Conservation (phyloP, 306 rosid genomes). For the Sophora flavescens region DNA sequence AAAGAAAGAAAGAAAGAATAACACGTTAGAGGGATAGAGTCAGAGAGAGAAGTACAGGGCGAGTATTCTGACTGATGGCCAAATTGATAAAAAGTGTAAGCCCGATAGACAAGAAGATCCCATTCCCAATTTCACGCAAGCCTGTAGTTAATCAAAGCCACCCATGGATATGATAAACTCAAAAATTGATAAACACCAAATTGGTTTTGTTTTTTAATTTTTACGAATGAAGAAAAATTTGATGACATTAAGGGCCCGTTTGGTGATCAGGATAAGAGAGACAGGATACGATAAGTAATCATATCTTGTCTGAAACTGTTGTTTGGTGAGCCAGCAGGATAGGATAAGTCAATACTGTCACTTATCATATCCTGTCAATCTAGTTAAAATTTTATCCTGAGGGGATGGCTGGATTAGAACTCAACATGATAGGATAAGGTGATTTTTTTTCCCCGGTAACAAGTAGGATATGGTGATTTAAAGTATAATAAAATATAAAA, state of each 20-base stretch:
- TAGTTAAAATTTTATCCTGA: too few species aligned
- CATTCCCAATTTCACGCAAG: conserved; percentile 69
- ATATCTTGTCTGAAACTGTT: too few species aligned
- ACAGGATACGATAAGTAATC: too few species aligned
- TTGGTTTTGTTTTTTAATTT: not conserved
- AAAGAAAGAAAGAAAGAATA: not conserved
- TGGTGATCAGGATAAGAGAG: too few species aligned
- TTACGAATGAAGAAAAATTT: not conserved
- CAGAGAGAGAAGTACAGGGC: conserved; percentile 49
- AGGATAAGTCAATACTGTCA: too few species aligned
- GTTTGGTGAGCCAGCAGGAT: too few species aligned
- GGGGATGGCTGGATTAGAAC: too few species aligned
- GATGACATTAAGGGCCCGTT: not conserved
- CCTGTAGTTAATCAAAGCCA: conserved; percentile 42
- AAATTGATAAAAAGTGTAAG: conserved; percentile 59
- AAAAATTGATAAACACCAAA: not conserved
- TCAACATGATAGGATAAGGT: too few species aligned
- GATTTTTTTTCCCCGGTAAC: too few species aligned
- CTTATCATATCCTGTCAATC: too few species aligned
- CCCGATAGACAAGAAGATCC: conserved; percentile 48
- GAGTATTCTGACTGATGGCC: conserved; percentile 65
- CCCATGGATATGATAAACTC: not conserved
- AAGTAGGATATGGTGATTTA: too few species aligned
- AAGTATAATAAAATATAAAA: too few species aligned
- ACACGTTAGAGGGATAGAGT: not conserved